phyloP scores from a whole-genome alignment of 306 rosid genomes.

The Lathyrus oleraceus region DNA sequence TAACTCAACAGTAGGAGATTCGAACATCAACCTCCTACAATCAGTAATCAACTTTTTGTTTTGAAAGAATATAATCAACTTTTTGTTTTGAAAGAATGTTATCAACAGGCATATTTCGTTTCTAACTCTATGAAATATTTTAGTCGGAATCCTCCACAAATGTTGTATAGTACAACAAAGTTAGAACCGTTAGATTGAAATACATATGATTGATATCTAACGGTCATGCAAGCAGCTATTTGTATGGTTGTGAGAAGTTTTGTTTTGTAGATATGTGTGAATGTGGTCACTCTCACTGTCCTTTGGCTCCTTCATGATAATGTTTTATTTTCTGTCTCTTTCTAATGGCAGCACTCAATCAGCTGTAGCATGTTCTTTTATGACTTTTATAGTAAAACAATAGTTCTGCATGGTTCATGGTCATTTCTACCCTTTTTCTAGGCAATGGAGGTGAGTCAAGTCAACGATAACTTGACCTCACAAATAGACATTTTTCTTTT shows the following conservation, averaged over 20 bases:
- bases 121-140: not conserved
- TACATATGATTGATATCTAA: not conserved
- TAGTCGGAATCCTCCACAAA: not conserved
- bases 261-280: not conserved
- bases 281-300: not conserved
- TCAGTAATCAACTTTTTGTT: too few relatives aligned
- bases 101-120: too few relatives aligned
- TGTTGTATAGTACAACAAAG: not conserved
- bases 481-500: not conserved
- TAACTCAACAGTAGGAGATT: too few relatives aligned
- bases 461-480: not conserved
- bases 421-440: too few relatives aligned
- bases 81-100: too few relatives aligned
- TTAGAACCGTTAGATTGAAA: not conserved
- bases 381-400: constrained; percentile 12
- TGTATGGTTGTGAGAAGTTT: not conserved
- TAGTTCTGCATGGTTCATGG: not conserved
- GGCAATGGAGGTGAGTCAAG: not conserved
- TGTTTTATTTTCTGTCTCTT: not conserved
- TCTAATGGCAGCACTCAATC: constrained; percentile 15
- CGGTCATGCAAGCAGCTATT: not conserved
- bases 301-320: not conserved
- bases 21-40: too few relatives aligned
- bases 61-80: too few relatives aligned
- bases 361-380: constrained; percentile 18